phyloP scores from a whole-genome alignment of 805 yeast species.

The Starmerella potacharoeniae region DNA sequence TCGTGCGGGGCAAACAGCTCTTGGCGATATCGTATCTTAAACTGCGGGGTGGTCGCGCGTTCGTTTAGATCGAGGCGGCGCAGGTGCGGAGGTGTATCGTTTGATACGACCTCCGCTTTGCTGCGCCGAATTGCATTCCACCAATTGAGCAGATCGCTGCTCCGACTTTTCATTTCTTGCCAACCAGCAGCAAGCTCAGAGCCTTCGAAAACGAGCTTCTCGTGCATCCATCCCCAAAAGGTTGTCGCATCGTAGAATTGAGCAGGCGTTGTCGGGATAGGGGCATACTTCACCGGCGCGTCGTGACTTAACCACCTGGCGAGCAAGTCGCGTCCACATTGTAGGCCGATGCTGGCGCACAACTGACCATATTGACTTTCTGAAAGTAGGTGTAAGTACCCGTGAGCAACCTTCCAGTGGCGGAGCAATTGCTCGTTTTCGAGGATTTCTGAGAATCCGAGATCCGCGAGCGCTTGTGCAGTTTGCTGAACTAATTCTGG shows the following conservation, averaged over 20 bases:
- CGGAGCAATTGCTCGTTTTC: not conserved
- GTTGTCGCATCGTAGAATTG: not conserved
- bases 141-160: not conserved
- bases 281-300: not conserved
- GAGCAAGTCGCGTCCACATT: not conserved
- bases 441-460: slow-evolving; percentile 1
- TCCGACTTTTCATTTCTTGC: not conserved
- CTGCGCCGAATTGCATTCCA: not conserved
- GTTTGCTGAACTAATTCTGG: not conserved
- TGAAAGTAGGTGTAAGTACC: not conserved
- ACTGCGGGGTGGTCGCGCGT: not conserved
- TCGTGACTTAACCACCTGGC: not conserved
- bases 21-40: not conserved
- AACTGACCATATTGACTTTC: not conserved
- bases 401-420: not conserved
- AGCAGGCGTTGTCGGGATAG: not conserved
- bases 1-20: not conserved
- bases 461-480: not conserved
- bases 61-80: not conserved
- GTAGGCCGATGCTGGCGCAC: not conserved
- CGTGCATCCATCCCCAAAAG: slow-evolving; percentile 4
- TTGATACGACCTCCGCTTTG: not conserved
- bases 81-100: not conserved
- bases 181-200: not conserved
- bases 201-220: not conserved